phyloP scores from a whole-genome alignment of 768 basidiomycete genomes.

The Mycena epipterygia region DNA sequence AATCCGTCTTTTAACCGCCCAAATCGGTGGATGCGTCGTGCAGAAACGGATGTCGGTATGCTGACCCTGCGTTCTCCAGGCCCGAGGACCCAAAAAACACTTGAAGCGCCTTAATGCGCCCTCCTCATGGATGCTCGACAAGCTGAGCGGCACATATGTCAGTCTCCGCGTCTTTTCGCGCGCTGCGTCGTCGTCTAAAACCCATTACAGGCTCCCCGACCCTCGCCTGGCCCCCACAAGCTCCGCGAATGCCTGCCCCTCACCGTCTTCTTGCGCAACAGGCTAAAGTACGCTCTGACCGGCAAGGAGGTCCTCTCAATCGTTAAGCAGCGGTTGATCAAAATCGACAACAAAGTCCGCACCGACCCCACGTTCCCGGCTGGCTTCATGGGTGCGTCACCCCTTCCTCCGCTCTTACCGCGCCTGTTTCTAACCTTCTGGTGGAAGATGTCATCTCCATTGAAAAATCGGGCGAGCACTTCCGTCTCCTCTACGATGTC shows the following conservation, averaged over 20 bases:
- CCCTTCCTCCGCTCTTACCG: neutral
- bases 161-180: conserved; percentile 46
- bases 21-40: conserved; percentile 53
- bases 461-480: conserved; percentile 99
- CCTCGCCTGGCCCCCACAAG: conserved; percentile 99
- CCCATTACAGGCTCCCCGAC: conserved; percentile 84
- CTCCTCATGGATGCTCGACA: conserved; percentile 99
- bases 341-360: conserved; percentile 98
- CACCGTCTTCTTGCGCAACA: conserved; percentile 97
- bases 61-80: conserved; percentile 61
- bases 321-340: conserved; percentile 95
- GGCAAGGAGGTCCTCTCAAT: conserved; percentile 97
- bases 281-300: conserved; percentile 98
- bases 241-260: conserved; percentile 98
- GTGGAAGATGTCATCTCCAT: conserved; percentile 97
- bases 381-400: conserved; percentile 92
- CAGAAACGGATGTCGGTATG: conserved; percentile 4
- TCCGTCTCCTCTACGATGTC: conserved; percentile 99
- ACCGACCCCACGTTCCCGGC: conserved; percentile 97
- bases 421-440: conserved; percentile 4
- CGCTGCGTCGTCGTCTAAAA: conserved; percentile 1
- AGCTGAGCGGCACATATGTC: conserved; percentile 95
- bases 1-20: conserved; percentile 15
- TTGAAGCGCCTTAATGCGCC: conserved; percentile 98
- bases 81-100: conserved; percentile 98